phyloP scores from a whole-genome alignment of 148 eudicot genomes.

The Camellia japonica region DNA sequence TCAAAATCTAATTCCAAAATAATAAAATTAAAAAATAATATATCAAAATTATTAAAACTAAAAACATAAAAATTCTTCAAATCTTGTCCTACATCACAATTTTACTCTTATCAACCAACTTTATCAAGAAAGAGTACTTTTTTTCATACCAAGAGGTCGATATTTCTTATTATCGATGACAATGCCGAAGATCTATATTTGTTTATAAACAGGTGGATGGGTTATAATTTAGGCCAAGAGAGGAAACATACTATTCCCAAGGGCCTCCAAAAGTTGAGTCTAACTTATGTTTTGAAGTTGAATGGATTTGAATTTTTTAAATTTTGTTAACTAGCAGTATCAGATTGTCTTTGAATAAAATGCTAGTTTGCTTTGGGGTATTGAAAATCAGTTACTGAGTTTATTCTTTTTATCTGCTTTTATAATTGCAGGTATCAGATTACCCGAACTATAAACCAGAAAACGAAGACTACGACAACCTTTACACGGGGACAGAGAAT shows the following conservation, averaged over 20 bases:
- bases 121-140: too few relatives aligned
- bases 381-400: background rate
- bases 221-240: background rate
- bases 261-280: background rate
- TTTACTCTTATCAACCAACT: too few relatives aligned
- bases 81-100: too few relatives aligned
- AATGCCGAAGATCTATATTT: background rate
- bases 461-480: constrained; percentile 34
- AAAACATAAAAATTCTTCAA: too few relatives aligned
- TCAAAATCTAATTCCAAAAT: too few relatives aligned
- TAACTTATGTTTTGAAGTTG: background rate
- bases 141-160: background rate
- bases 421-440: constrained; percentile 32
- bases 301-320: background rate
- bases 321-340: background rate
- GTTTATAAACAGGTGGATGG: background rate
- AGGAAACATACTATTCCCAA: background rate
- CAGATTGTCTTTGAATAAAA: background rate
- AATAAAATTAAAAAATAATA: too few relatives aligned
- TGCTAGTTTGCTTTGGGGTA: too few relatives aligned
- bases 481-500: constrained; percentile 36
- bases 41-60: too few relatives aligned
- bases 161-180: background rate
- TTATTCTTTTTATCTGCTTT: background rate
- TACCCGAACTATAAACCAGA: constrained; percentile 40